Base-by-base conservation (phyloP, 2,329 filamentous ascomycete species). In the Fusarium devonianum region DNA sequence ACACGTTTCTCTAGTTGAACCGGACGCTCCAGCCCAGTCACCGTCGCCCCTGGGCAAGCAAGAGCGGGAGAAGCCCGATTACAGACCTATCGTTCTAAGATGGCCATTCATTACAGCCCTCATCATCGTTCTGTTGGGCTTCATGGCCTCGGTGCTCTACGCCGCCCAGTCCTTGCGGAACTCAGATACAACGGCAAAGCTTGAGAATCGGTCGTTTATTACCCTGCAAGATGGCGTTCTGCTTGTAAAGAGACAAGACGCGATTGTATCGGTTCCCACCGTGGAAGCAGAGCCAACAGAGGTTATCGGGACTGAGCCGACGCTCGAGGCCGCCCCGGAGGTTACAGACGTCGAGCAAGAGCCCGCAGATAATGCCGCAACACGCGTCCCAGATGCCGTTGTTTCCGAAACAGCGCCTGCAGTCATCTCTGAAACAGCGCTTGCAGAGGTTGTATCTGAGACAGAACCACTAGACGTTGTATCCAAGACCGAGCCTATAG, bases 41-140 rank as follows among this genome's bases (percentile, higher is more conserved):
- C n/a, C 21, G 14, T 23, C 39, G 4, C 21, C 21, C 1, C 9
- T 28, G 4, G 40, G 22, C 16, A 56, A 48, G n/a, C 11, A 23
- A 10, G 16, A 36, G 4, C 14, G 32, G 22, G 55, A 58, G 29
- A 56, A 30, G 9, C 53, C 56, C 1, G 56, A 60, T 16, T 60
- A 60, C n/a, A 52, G 56, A 11, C 56, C 56, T 25, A 58, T 60
- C 11, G 52, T 56, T 5, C 18, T 60, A 16, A 35, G 52, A 43
- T 60, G 56, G 56, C 48, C 49, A 0, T 60, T 60, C 4, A 60
- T 60, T 23, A 44, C 32, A 16, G 34, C 38, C 2, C 16, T 56
- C 17, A 47, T 60, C 0, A 22, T 60, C 14, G 35, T 49, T 7
- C 30, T 60, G 4, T 30, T 58, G 33, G 56, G 56, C 0, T 10